Percentiles rank a stretch among this genome's conserved stretches.
phyloP scores from a whole-genome alignment of 495 filamentous ascomycete species.

The Penicillium verhagenii region DNA sequence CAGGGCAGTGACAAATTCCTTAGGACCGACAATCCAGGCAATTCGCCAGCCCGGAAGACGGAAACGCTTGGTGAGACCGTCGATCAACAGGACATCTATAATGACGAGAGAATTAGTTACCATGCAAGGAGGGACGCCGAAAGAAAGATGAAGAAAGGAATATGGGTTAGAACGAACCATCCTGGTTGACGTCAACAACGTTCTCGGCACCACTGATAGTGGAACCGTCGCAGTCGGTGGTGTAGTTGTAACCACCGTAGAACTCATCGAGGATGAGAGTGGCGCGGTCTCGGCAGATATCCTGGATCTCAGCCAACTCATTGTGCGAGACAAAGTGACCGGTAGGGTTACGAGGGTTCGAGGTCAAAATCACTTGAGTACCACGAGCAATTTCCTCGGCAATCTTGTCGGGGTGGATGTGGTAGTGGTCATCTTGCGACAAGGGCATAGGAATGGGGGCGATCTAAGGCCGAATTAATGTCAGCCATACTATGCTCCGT shows the following conservation, averaged over 20 bases:
- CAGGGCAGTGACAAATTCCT: slow-evolving; percentile 94
- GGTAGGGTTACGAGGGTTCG: slow-evolving; percentile 97
- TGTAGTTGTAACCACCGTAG: slow-evolving; percentile 95
- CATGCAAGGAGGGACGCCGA: slow-evolving; percentile 31
- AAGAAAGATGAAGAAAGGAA: too few species aligned
- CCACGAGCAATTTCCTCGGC: slow-evolving; percentile 86
- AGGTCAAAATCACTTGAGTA: slow-evolving; percentile 84
- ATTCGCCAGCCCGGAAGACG: slow-evolving; percentile 95
- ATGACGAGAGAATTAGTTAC: neutral
- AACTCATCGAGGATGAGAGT: slow-evolving; percentile 96
- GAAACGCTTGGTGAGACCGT: slow-evolving; percentile 96
- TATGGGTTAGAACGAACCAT: slow-evolving; percentile 42
- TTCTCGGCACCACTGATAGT: slow-evolving; percentile 87
- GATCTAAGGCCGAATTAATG: slow-evolving; percentile 54
- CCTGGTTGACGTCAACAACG: slow-evolving; percentile 65
- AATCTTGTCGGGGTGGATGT: slow-evolving; percentile 90
- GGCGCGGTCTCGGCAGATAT: slow-evolving; percentile 84
- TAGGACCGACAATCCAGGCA: slow-evolving; percentile 92
- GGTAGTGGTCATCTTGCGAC: slow-evolving; percentile 77
- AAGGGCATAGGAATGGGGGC: slow-evolving; percentile 87
- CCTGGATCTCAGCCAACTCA: slow-evolving; percentile 81
- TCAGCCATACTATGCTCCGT: too few species aligned
- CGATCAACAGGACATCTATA: slow-evolving; percentile 84
- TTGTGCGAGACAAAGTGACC: slow-evolving; percentile 79
- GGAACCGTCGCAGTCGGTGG: slow-evolving; percentile 80